These are phyloP conservation scores for Alternaria hordeiaustralica DNA, from an alignment of 2,329 filamentous ascomycete genomes.

Conservation along the genomic window DNA sequence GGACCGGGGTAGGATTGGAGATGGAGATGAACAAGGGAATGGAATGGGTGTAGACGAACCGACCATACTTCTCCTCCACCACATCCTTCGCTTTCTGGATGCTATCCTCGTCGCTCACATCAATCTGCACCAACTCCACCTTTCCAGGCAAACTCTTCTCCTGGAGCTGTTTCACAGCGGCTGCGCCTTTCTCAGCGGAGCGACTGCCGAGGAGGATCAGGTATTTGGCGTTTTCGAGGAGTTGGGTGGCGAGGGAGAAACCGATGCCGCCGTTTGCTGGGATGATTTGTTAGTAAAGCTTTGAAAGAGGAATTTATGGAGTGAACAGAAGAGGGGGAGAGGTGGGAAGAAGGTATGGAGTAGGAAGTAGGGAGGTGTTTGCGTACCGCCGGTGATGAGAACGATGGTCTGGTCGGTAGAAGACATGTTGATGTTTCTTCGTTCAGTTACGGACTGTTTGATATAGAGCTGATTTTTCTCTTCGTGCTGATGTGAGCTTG, in stretches of 20 bases:
- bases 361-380: not conserved
- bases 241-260: slow-evolving; percentile 50
- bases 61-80: slow-evolving; percentile 33
- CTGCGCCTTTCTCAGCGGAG: slow-evolving; percentile 27
- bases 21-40: too few species aligned
- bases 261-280: slow-evolving; percentile 57
- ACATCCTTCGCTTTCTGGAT: slow-evolving; percentile 45
- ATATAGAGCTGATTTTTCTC: not conserved
- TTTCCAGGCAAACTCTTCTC: slow-evolving; percentile 25
- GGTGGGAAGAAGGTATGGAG: not conserved
- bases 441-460: not conserved
- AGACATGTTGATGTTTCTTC: not conserved
- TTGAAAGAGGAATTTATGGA: not conserved
- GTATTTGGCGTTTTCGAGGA: slow-evolving; percentile 45
- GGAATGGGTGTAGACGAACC: not conserved
- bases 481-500: not conserved
- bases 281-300: rapidly evolving
- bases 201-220: slow-evolving; percentile 27
- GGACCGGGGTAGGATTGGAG: too few species aligned
- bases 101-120: slow-evolving; percentile 51
- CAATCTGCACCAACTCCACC: slow-evolving; percentile 50
- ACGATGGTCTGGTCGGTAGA: slow-evolving; percentile 30
- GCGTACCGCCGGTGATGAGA: slow-evolving; percentile 48
- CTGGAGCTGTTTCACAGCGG: slow-evolving; percentile 29
- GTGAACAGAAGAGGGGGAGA: not conserved